Evolutionary conservation across 306 rosid genomes (phyloP), one percentile per base, ranked within the genome.

Genomic region (Gleditsia sinensis): DNA sequence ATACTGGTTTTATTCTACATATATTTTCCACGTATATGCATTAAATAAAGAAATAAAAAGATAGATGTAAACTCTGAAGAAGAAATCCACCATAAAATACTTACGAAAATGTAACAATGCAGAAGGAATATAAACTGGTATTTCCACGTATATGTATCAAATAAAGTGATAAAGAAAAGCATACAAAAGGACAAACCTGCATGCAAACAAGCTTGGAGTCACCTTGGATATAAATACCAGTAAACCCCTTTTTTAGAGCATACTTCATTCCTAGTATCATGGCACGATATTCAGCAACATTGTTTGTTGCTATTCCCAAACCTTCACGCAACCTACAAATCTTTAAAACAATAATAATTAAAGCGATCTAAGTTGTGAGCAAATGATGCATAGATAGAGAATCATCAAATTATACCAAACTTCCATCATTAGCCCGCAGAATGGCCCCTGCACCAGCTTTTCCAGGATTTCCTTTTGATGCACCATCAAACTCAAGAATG

Each of bases 281-380:
- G 55, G 92, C 98, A 67, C 96, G 91, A 83, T 94, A 94, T 83
- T 94, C 98, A 54, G 98, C 98, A 87, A 78, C 93, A 81, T 94
- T 94, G 81, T 64, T 59, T 65, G 98, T 94, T 76, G 91, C 91
- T 59, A 76, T 27, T 42, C 98, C 97, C 69, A 83, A 48, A 60
- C 98, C 98, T 86, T 94, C 96, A 53, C 92, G 90, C 83, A 88
- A 77, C 81, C 88, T 91, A 84, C 92, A 87, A 55, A 90, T 87
- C 98, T 94, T 80, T 76, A 56, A 24, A 77, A 72, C 49, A 64
- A 81, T 61, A 76, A 80, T 45, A 40, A 73, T 86, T 72, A 86
- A 66, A 75, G 66, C 25, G 40, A 46, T 39, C 14, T 61, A 48
- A 55, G 43, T 51, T 68, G 39, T 39, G 58, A 27, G 54, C n/a